A percentile compares a stretch with the other conserved stretches of the same genome.
These are phyloP conservation scores for Paratinospora sagittata DNA, from an alignment of 164 flowering plant species.

Conservation along the genomic window DNA sequence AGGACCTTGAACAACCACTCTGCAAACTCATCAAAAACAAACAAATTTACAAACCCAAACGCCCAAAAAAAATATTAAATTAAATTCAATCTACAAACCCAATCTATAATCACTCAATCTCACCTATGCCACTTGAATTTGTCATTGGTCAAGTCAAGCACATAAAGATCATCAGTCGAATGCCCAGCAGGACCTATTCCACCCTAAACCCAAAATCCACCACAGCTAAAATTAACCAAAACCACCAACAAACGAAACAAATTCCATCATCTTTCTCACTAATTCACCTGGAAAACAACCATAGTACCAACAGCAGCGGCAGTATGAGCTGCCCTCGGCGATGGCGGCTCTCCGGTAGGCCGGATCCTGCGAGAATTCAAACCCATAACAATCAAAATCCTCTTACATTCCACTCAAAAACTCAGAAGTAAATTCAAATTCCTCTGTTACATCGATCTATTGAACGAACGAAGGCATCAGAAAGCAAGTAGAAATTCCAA, in stretches of 20 bases:
- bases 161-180: conserved; percentile 93
- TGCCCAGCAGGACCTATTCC: conserved; percentile 99
- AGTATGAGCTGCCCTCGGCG: conserved; percentile 97
- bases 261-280: not conserved
- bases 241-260: not conserved
- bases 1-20: conserved; percentile 85
- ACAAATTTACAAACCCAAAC: not conserved
- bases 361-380: conserved; percentile 37
- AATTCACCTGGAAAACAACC: conserved; percentile 95
- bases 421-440: not conserved
- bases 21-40: conserved; percentile 15
- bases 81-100: not conserved
- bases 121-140: conserved; percentile 97
- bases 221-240: conserved; percentile 8
- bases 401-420: too few relatives aligned
- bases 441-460: not conserved
- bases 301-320: conserved; percentile 95
- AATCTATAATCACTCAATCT: conserved; percentile 2
- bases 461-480: too few relatives aligned
- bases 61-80: too few relatives aligned
- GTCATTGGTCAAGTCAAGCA: conserved; percentile 88
- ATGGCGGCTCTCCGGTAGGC: conserved; percentile 96
- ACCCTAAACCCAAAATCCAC: conserved; percentile 63
- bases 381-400: not conserved
- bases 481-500: not conserved